phyloP scores from a whole-genome alignment of 345 rosid species.

The Populus deltoides region DNA sequence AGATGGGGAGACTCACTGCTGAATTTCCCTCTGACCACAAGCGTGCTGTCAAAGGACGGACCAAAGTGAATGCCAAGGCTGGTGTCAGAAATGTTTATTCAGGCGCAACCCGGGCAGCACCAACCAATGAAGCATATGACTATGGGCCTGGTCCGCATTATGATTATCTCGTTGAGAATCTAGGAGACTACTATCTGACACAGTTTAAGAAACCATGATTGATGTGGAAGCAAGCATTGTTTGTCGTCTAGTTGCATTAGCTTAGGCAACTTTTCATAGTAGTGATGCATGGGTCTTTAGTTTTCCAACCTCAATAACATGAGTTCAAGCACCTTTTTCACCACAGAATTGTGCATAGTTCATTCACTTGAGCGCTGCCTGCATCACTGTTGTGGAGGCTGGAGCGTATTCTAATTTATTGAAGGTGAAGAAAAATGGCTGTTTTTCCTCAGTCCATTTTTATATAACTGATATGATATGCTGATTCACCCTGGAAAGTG shows the following conservation, averaged over 20 bases:
- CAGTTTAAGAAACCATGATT: constrained; percentile 18
- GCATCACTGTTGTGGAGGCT: constrained; percentile 11
- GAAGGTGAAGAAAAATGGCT: constrained; percentile 18
- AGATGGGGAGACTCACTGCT: constrained; percentile 89
- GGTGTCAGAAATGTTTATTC: constrained; percentile 34
- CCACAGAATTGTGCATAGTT: constrained; percentile 24
- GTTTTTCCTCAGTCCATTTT: constrained; percentile 19
- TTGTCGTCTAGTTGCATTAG: constrained; percentile 1
- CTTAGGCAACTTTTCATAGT: constrained; percentile 13
- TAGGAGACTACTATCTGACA: constrained; percentile 55
- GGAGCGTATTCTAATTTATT: constrained; percentile 24
- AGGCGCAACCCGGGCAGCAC: constrained; percentile 39
- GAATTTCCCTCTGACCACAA: constrained; percentile 82
- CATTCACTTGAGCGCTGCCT: constrained; percentile 14
- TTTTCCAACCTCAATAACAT: constrained; percentile 23
- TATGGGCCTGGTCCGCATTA: constrained; percentile 58
- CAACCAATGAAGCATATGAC: constrained; percentile 46
- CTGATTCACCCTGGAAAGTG: constrained; percentile 11
- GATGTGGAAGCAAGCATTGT: constrained; percentile 9
- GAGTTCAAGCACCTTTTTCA: constrained; percentile 21
- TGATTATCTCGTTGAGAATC: constrained; percentile 64
- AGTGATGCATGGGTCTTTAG: constrained; percentile 22
- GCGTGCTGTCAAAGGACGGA: constrained; percentile 63
- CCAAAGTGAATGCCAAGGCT: constrained; percentile 50
- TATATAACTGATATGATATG: constrained; percentile 7